Percentiles rank a stretch among this genome's conserved stretches.
Evolutionary conservation across 2,329 filamentous ascomycete species (phyloP).

Genomic region (Sodiomyces alkalinus): DNA sequence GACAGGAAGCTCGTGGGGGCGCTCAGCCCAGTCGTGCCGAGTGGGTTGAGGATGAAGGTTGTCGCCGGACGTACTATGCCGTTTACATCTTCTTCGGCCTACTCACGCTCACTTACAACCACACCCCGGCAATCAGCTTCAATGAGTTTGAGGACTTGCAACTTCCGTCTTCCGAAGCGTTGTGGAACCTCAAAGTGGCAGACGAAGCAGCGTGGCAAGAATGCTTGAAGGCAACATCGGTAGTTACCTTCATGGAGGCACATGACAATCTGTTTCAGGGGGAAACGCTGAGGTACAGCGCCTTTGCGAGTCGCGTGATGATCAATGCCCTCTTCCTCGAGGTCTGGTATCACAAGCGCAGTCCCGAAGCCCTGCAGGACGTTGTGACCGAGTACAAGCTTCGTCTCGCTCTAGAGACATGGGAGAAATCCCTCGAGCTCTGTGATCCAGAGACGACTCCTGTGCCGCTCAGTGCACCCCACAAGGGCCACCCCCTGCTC

Average conservation of each 20-base stretch:
- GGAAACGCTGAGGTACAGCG: constrained; percentile 79
- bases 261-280: constrained; percentile 94
- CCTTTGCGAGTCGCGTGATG: constrained; percentile 94
- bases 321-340: constrained; percentile 97
- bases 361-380: constrained; percentile 91
- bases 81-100: constrained; percentile 99
- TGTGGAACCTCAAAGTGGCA: constrained; percentile 75
- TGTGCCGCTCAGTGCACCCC: constrained; percentile 81
- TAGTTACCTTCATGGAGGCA: constrained; percentile 80
- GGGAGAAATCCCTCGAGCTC: constrained; percentile 89
- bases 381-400: constrained; percentile 98
- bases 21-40: constrained; percentile 65
- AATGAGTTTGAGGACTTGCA: constrained; percentile 93
- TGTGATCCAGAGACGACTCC: constrained; percentile 84
- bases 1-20: constrained; percentile 72
- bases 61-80: constrained; percentile 90
- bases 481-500: constrained; percentile 89
- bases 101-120: constrained; percentile 89
- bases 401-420: constrained; percentile 88
- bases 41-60: constrained; percentile 95
- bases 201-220: constrained; percentile 81
- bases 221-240: constrained; percentile 52
- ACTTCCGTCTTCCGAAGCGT: constrained; percentile 79
- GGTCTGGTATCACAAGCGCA: constrained; percentile 98
- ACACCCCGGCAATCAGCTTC: constrained; percentile 94